Conservation (phyloP, 768 basidiomycete genomes). For the Macrolepiota fuliginosa region DNA sequence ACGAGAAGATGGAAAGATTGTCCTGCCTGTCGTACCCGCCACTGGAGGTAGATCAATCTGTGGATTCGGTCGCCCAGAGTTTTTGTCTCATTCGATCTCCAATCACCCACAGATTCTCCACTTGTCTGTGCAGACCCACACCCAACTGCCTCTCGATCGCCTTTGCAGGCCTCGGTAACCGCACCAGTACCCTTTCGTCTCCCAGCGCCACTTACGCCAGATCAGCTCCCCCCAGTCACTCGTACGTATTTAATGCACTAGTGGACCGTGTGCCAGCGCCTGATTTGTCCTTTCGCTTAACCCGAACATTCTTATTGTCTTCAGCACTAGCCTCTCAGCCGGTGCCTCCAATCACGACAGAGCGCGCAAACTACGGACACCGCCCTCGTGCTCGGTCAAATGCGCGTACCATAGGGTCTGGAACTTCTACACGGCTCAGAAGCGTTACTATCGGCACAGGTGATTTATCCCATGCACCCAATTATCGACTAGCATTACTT, state of each 20-base stretch:
- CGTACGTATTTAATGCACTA: slow-evolving; percentile 5
- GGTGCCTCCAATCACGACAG: not conserved
- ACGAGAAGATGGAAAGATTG: slow-evolving; percentile 13
- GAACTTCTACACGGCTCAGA: slow-evolving; percentile 2
- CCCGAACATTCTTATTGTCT: not conserved
- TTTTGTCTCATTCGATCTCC: not conserved
- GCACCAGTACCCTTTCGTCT: not conserved
- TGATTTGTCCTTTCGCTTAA: slow-evolving; percentile 1
- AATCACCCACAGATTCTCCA: not conserved
- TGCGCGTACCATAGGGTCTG: not conserved
- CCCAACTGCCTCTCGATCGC: not conserved
- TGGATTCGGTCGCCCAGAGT: too few species aligned
- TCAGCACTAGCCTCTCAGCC: not conserved
- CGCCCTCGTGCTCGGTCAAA: slow-evolving; percentile 12
- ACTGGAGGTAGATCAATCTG: not conserved
- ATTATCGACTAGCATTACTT: slow-evolving; percentile 2
- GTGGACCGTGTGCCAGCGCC: not conserved
- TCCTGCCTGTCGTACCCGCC: slow-evolving; percentile 6
- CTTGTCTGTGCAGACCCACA: not conserved
- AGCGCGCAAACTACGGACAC: slow-evolving; percentile 1
- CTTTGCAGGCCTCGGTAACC: not conserved
- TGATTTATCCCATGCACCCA: not conserved
- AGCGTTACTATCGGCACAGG: not conserved
- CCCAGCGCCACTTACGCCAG: slow-evolving; percentile 4
- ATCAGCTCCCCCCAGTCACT: not conserved